Conservation (phyloP, 176 grass and related monocot species). For the Hordeum vulgare region MorexV3_pseudomolecules_assembly NC_058523.1:142018891-142019390, state of each 20-base stretch:
- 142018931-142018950: slow-evolving; percentile 23
- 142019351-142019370: slow-evolving; percentile 66
- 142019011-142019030: slow-evolving; percentile 25
- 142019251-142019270: neutral
- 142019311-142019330: neutral
- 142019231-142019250: neutral
- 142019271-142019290: neutral
- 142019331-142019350: slow-evolving; percentile 3
- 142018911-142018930: slow-evolving; percentile 79
- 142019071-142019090: slow-evolving; percentile 37
- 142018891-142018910: slow-evolving; percentile 84
- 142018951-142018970: neutral
- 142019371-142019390: slow-evolving; percentile 61
- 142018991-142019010: slow-evolving; percentile 9
- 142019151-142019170: slow-evolving; percentile 74
- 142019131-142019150: slow-evolving; percentile 76
- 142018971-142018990: neutral
- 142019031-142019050: slow-evolving; percentile 84
- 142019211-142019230: neutral
- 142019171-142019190: slow-evolving; percentile 13
- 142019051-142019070: slow-evolving; percentile 68
- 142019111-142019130: slow-evolving; percentile 49
- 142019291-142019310: neutral
- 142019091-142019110: slow-evolving; percentile 64
- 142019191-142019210: neutral